phyloP scores from a whole-genome alignment of 2,329 filamentous ascomycete species.

The Diaporthe sp. region DNA sequence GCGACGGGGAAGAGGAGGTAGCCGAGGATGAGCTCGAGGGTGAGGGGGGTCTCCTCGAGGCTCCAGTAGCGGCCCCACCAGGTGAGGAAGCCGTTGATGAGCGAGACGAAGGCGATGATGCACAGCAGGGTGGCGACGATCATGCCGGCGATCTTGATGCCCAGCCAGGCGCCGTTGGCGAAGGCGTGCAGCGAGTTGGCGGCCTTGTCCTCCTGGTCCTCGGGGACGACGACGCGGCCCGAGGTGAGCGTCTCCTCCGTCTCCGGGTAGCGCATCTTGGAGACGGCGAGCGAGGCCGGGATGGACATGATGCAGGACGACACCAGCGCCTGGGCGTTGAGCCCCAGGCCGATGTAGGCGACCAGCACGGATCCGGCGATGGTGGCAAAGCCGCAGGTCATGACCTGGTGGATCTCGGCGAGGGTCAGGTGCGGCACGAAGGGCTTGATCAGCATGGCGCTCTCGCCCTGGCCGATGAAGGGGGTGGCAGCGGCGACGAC shows the following conservation, averaged over 20 bases:
- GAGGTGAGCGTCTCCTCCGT: conserved; percentile 87
- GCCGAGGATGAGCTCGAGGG: conserved; percentile 79
- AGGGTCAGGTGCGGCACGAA: conserved; percentile 88
- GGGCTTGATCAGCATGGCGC: conserved; percentile 89
- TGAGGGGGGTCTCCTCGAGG: conserved; percentile 76
- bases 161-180: conserved; percentile 85
- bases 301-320: conserved; percentile 97
- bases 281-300: conserved; percentile 87
- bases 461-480: conserved; percentile 95
- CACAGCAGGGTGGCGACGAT: conserved; percentile 83
- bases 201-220: conserved; percentile 80
- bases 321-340: conserved; percentile 86
- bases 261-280: conserved; percentile 91
- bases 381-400: conserved; percentile 92
- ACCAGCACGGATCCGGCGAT: conserved; percentile 90
- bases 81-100: conserved; percentile 80
- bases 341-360: conserved; percentile 84
- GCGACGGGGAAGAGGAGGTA: conserved; percentile 83
- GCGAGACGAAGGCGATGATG: conserved; percentile 80
- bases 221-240: conserved; percentile 82
- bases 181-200: conserved; percentile 87
- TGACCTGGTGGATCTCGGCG: conserved; percentile 91
- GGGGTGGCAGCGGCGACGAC: conserved; percentile 92
- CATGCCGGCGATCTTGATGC: conserved; percentile 87
- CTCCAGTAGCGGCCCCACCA: conserved; percentile 88